phyloP scores from a whole-genome alignment of 345 rosid species.

The Eucalyptus leucophloia region DNA sequence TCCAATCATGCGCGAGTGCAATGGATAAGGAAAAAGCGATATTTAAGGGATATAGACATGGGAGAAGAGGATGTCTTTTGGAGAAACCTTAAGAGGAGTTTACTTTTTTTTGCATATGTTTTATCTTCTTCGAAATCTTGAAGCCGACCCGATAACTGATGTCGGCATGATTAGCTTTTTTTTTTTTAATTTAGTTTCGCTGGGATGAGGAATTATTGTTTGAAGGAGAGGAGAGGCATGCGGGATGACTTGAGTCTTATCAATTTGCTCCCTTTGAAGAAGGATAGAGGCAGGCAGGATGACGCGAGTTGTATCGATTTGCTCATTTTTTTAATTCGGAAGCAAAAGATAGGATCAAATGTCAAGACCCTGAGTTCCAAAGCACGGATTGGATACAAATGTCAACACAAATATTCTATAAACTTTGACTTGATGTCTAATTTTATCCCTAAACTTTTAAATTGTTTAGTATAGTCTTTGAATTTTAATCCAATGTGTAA shows the following conservation, averaged over 20 bases:
- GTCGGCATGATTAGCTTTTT: background rate
- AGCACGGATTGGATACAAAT: background rate
- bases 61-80: background rate
- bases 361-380: background rate
- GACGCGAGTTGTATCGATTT: background rate
- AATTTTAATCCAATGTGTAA: too few species aligned
- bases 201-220: background rate
- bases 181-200: rapidly evolving
- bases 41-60: background rate
- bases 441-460: too few species aligned
- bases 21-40: background rate
- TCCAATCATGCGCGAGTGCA: background rate
- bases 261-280: background rate
- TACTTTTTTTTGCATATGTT: background rate
- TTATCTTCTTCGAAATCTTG: background rate
- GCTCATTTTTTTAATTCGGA: background rate
- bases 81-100: background rate
- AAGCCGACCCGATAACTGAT: background rate
- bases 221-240: background rate
- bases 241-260: background rate
- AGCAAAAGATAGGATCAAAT: background rate
- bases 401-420: background rate
- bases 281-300: background rate
- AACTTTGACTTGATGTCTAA: too few species aligned
- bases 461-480: too few species aligned